phyloP scores from a whole-genome alignment of 2,329 filamentous ascomycete species.

The Colletotrichum sublineola region DNA sequence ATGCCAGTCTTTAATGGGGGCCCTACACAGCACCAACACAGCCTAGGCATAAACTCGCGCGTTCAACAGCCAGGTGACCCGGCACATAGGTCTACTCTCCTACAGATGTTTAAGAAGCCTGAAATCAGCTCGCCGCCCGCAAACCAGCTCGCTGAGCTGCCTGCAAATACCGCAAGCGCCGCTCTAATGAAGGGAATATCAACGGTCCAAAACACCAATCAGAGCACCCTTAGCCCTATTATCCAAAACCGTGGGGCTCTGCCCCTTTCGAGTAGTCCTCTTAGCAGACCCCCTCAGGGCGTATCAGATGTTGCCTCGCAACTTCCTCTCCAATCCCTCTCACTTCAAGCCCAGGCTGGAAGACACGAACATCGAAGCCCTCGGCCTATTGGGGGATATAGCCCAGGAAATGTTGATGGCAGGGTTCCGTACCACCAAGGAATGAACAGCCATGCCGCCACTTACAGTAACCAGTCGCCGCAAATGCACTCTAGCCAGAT shows the following conservation, averaged over 20 bases:
- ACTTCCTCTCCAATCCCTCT: slow-evolving; percentile 21
- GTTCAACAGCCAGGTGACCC: slow-evolving; percentile 49
- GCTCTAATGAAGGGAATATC: slow-evolving; percentile 32
- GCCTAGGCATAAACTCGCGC: slow-evolving; percentile 27
- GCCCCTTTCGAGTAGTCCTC: slow-evolving; percentile 37
- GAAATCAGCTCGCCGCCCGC: slow-evolving; percentile 42
- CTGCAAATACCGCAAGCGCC: slow-evolving; percentile 34
- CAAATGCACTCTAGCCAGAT: slow-evolving; percentile 24
- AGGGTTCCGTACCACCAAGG: slow-evolving; percentile 16
- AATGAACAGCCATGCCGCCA: slow-evolving; percentile 3
- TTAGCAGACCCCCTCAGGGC: slow-evolving; percentile 36
- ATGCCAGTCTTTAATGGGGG: background rate
- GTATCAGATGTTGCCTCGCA: slow-evolving; percentile 13
- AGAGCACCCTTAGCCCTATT: slow-evolving; percentile 7
- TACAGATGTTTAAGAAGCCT: slow-evolving; percentile 67
- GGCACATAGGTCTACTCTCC: slow-evolving; percentile 61
- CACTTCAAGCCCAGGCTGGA: slow-evolving; percentile 26
- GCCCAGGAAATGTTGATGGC: slow-evolving; percentile 21
- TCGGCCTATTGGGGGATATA: slow-evolving; percentile 6
- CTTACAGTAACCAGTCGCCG: slow-evolving; percentile 12
- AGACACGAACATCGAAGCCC: slow-evolving; percentile 12
- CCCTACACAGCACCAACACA: slow-evolving; percentile 5
- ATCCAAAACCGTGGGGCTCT: slow-evolving; percentile 25
- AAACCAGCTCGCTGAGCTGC: slow-evolving; percentile 32
- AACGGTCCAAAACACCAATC: slow-evolving; percentile 9